Conservation (phyloP, 805 yeast species). For the Candida alai region DNA sequence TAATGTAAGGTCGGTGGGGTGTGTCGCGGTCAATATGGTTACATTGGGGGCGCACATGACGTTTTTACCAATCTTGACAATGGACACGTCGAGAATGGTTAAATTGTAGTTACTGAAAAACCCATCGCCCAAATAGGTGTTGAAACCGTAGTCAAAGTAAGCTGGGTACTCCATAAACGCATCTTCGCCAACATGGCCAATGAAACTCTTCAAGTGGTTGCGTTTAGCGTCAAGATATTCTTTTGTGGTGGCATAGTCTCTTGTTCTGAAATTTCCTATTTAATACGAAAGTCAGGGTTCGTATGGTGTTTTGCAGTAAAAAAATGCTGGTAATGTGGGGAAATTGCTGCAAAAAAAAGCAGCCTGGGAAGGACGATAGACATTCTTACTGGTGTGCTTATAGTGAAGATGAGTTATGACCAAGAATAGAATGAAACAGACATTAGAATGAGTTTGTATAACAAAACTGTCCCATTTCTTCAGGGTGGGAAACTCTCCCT, state of each 20-base stretch:
- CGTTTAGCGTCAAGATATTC: conserved; percentile 10
- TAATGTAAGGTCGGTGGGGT: conserved; percentile 13
- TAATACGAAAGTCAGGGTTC: too few species aligned
- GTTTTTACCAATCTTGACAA: conserved; percentile 12
- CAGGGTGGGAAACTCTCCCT: too few species aligned
- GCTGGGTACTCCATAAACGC: conserved; percentile 12
- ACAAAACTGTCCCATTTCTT: too few species aligned
- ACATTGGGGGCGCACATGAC: conserved; percentile 14
- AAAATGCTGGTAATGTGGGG: too few species aligned
- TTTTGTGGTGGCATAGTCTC: conserved; percentile 8
- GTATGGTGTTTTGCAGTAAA: too few species aligned
- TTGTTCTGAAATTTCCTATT: conserved; percentile 8
- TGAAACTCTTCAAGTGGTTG: conserved; percentile 8
- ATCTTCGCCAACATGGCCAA: conserved; percentile 12
- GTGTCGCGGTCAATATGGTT: conserved; percentile 11
- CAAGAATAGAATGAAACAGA: too few species aligned
- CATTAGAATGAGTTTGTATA: too few species aligned
- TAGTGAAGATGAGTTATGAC: too few species aligned
- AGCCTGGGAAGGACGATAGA: too few species aligned
- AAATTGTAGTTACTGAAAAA: conserved; percentile 12
- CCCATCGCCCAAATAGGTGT: conserved; percentile 12
- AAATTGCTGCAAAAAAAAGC: too few species aligned
- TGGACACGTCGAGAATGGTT: conserved; percentile 13
- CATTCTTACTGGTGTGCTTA: too few species aligned
- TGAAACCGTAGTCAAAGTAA: conserved; percentile 13